Evolutionary conservation across 2,329 filamentous ascomycete genomes (phyloP), one percentile per base, ranked within the genome.

Genomic region (Didymella glomerata): DNA sequence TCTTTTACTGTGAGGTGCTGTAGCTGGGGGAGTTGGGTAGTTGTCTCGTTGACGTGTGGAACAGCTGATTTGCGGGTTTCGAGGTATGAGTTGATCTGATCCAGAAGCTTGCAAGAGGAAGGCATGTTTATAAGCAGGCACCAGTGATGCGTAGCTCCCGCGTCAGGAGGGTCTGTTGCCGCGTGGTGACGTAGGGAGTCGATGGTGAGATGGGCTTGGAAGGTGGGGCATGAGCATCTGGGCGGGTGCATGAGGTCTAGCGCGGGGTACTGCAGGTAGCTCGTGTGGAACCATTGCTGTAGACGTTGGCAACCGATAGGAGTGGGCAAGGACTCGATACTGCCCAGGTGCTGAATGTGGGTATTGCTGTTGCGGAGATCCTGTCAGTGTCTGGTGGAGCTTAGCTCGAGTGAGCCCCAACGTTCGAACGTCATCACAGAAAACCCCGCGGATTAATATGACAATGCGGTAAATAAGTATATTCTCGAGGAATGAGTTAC

Each of bases 111-210:
- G 10, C 54, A 61, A 59, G 57, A 44, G 36, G 44, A 28, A 9
- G 20, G 24, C 48, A 44, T 65, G 54, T 52, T 58, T 54, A 57
- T 69, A 64, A 66, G 57, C 63, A 67, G 63, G 54, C 58, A 54
- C 30, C 50, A 32, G 46, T 50, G 32, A 22, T 44, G 50, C 49
- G 53, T 41, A 56, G 52, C 44, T 50, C 32, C 14, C 46, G 57
- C 40, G 59, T 50, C 55, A 54, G 56, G 45, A 54, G 50, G 57
- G 49, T 56, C 30, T 22, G 27, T 57, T 52, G 50, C 50, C 63
- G 63, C 65, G 63, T 61, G 60, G 68, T 70, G 68, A 70, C 68
- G 68, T 70, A 68, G 61, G 59, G 25, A 25, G n/a, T 44, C 7
- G 56, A 59, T 59, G 41, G 50, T 59, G 41, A 59, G 50, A 59